phyloP scores from a whole-genome alignment of 2,329 filamentous ascomycete genomes.

The Thyridium curvatum region DNA sequence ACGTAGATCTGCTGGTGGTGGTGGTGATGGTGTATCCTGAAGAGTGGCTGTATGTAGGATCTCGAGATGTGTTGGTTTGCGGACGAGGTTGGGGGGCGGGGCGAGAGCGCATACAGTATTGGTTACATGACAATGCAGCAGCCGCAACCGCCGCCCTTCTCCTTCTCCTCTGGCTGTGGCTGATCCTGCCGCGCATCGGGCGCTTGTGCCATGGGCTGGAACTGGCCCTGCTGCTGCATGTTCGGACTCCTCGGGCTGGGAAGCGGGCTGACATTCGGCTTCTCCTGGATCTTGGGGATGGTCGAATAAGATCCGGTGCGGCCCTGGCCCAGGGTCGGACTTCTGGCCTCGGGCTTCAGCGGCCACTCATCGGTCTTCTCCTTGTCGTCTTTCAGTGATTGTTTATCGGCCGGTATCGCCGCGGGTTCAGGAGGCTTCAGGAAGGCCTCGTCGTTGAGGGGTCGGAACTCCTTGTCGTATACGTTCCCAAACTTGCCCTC shows the following conservation, averaged over 20 bases:
- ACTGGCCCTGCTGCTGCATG: conserved; percentile 27
- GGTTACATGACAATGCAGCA: conserved; percentile 72
- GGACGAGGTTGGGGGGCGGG: too few relatives aligned
- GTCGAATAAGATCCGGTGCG: conserved; percentile 52
- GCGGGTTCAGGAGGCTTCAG: conserved; percentile 34
- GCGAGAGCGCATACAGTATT: background rate
- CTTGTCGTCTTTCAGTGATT: conserved; percentile 16
- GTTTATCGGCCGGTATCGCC: conserved; percentile 16
- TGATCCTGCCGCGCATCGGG: conserved; percentile 48
- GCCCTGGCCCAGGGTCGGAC: conserved; percentile 37
- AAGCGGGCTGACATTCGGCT: conserved; percentile 29
- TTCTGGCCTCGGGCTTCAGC: conserved; percentile 43
- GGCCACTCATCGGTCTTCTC: conserved; percentile 51
- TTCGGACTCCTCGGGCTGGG: conserved; percentile 39
- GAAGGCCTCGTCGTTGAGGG: conserved; percentile 63
- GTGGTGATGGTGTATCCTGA: too few relatives aligned
- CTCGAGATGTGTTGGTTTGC: too few relatives aligned
- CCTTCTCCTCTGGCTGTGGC: conserved; percentile 34
- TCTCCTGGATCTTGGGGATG: conserved; percentile 53
- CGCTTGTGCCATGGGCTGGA: conserved; percentile 38
- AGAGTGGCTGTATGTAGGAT: too few relatives aligned
- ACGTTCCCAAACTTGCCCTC: conserved; percentile 80
- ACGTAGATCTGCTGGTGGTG: too few relatives aligned
- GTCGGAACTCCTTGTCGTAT: conserved; percentile 83
- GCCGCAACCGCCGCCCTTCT: conserved; percentile 51